These are phyloP conservation scores for Rhodosorus marinus DNA, from an alignment of 23 red algal species.

Conservation along the genomic window DNA sequence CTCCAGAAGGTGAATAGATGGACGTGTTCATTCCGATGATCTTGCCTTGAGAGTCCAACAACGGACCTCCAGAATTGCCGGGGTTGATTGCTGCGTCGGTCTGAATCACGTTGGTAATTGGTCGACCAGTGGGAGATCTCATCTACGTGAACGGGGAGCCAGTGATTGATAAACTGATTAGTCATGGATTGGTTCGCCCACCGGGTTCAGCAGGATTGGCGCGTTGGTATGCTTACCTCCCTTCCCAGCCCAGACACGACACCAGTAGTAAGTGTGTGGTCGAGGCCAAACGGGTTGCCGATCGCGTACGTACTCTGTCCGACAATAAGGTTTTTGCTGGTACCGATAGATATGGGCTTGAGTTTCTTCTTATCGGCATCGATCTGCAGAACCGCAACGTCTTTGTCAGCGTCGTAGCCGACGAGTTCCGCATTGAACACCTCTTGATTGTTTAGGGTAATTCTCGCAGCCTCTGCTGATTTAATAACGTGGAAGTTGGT, in stretches of 20 bases:
- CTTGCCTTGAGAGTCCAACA: conserved; percentile 59
- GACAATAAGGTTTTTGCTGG: conserved; percentile 26
- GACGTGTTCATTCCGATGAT: conserved; percentile 96
- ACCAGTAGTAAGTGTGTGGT: conserved; percentile 82
- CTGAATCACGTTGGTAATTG: conserved; percentile 90
- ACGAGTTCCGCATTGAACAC: conserved; percentile 61
- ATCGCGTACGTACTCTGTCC: conserved; percentile 94
- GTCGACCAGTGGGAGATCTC: conserved; percentile 72
- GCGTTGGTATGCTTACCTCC: too few relatives aligned
- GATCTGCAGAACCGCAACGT: conserved; percentile 82
- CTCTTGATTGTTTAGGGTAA: conserved; percentile 60
- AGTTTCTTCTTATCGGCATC: conserved; percentile 44
- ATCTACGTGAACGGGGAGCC: too few relatives aligned
- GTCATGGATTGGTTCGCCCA: too few relatives aligned
- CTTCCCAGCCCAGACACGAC: conserved; percentile 83
- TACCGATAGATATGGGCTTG: conserved; percentile 40
- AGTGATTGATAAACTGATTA: too few relatives aligned
- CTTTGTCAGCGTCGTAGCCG: conserved; percentile 80
- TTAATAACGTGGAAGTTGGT: conserved; percentile 97
- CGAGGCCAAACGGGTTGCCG: conserved; percentile 96
- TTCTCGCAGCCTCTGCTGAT: conserved; percentile 44
- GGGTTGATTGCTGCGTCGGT: conserved; percentile 93
- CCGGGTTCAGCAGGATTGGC: too few relatives aligned
- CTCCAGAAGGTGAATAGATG: conserved; percentile 69
- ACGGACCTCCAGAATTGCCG: conserved; percentile 84